A percentile compares a stretch with the other conserved stretches of the same genome.
phyloP scores from a whole-genome alignment of 306 rosid genomes.

The Adenanthera pavonina region DNA sequence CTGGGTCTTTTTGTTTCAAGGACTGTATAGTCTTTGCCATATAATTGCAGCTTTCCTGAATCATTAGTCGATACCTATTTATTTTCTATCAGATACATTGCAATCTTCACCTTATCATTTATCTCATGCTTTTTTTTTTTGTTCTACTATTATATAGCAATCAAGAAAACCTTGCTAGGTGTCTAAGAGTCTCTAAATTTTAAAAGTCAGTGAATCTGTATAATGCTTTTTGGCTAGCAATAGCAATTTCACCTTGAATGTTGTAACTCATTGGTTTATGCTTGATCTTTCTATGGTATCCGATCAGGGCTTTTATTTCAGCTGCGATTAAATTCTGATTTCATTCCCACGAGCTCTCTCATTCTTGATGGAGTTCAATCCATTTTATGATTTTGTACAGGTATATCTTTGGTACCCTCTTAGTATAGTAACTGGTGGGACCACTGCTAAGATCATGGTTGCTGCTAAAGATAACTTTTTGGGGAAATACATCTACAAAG shows the following conservation, averaged over 20 bases:
- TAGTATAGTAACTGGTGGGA: slow-evolving; percentile 82
- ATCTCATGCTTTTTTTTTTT: too few relatives aligned
- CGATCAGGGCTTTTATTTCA: not conserved
- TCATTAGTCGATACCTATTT: not conserved
- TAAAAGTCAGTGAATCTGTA: not conserved
- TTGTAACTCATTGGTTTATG: not conserved
- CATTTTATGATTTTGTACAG: slow-evolving; percentile 42
- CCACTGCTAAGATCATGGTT: slow-evolving; percentile 98
- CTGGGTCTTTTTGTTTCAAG: slow-evolving; percentile 1
- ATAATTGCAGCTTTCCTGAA: not conserved
- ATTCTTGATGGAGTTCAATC: not conserved
- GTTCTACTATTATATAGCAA: not conserved
- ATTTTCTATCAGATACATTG: not conserved
- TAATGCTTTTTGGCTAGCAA: not conserved
- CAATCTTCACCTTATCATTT: too few relatives aligned
- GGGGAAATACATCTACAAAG: slow-evolving; percentile 91
- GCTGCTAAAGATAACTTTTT: slow-evolving; percentile 91
- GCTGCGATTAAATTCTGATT: not conserved
- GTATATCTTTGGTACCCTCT: slow-evolving; percentile 95
- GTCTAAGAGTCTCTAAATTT: not conserved
- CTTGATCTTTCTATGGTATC: not conserved
- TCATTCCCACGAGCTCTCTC: not conserved
- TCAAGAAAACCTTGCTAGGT: not conserved
- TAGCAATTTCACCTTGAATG: not conserved
- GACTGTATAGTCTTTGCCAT: not conserved